Evolutionary conservation across 2,329 filamentous ascomycete genomes (phyloP), one percentile per base, ranked within the genome.

Genomic region (Coniochaeta sp.): DNA sequence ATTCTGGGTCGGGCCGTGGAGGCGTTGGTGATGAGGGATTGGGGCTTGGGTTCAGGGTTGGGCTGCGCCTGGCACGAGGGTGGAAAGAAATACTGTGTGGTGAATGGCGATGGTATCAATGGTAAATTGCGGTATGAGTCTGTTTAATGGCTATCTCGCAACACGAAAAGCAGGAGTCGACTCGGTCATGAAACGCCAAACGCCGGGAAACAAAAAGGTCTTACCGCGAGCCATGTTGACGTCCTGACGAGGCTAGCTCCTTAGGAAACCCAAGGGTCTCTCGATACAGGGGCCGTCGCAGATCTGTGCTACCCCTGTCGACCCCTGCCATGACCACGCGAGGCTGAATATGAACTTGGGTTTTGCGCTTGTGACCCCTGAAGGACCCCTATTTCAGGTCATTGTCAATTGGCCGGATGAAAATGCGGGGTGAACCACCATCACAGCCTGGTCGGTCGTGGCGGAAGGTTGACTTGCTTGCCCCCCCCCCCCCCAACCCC

Each of bases 241-340:
- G 10, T 16, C 38, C 20, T n/a, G 10, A n/a, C 40, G 42, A 46
- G 49, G 49, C 35, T 46, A 24, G 24, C 14, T 18, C 9, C 6
- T 13, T 10, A 30, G 16, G 7, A 24, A n/a, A 18, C n/a, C n/a
- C n/a, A 38, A 28, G 22, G 26, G 50, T 48, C 51, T 50, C 56
- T 54, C 59, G 61, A 66, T 50, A 65, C 64, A 61, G 55, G 56
- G 55, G 55, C 46, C 54, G 63, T 66, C 62, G 58, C 60, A 64
- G 53, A 53, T 56, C 48, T 50, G 54, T n/a, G 33, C 53, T 46
- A 52, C 46, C 51, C 30, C 40, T 28, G 50, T 54, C 52, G 45
- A 45, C 28, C 38, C 47, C 50, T 50, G 47, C 30, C 38, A 48
- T 16, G 27, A 22, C 28, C 48, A 48, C 35, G 48, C 52, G 35